These are phyloP conservation scores for Furculomyces boomerangus DNA, from an alignment of 371 early-diverging fungal genomes.

Conservation along the genomic window DNA sequence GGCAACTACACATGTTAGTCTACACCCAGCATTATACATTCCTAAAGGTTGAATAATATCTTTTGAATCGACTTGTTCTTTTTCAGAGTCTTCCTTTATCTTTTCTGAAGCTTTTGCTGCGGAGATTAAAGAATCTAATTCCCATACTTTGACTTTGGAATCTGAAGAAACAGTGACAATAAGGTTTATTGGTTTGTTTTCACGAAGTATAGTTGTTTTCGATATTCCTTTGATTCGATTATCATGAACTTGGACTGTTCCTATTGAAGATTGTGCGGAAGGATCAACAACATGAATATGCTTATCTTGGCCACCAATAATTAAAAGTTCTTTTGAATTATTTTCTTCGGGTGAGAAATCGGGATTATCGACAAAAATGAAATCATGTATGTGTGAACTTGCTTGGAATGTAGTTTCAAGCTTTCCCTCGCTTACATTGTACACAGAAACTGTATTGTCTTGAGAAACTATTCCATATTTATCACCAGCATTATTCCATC, in stretches of 20 bases:
- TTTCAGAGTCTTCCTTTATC: conserved; percentile 3
- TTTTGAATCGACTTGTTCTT: not conserved
- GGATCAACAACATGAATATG: conserved; percentile 41
- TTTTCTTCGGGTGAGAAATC: not conserved
- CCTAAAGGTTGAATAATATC: conserved; percentile 25
- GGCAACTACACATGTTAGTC: conserved; percentile 38
- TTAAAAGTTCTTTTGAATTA: conserved; percentile 30
- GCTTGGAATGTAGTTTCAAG: conserved; percentile 23
- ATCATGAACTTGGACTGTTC: conserved; percentile 37
- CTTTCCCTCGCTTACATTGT: conserved; percentile 21
- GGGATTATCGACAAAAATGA: conserved; percentile 20
- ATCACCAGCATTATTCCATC: conserved; percentile 56
- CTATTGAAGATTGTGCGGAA: conserved; percentile 30
- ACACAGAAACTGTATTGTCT: conserved; percentile 46
- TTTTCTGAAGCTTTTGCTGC: conserved; percentile 10
- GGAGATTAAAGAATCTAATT: conserved; percentile 24
- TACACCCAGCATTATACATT: conserved; percentile 42
- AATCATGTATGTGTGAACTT: conserved; percentile 27
- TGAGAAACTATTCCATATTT: conserved; percentile 53
- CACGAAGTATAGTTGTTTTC: conserved; percentile 25
- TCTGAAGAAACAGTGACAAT: conserved; percentile 49
- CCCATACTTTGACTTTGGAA: conserved; percentile 53
- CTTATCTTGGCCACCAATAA: conserved; percentile 57
- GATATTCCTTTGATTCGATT: conserved; percentile 31
- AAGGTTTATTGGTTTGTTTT: conserved; percentile 24